Percentiles rank a stretch among this genome's conserved stretches.
Conservation (phyloP, 2,329 filamentous ascomycete species). For the Phyllosticta citribraziliensis region DNA sequence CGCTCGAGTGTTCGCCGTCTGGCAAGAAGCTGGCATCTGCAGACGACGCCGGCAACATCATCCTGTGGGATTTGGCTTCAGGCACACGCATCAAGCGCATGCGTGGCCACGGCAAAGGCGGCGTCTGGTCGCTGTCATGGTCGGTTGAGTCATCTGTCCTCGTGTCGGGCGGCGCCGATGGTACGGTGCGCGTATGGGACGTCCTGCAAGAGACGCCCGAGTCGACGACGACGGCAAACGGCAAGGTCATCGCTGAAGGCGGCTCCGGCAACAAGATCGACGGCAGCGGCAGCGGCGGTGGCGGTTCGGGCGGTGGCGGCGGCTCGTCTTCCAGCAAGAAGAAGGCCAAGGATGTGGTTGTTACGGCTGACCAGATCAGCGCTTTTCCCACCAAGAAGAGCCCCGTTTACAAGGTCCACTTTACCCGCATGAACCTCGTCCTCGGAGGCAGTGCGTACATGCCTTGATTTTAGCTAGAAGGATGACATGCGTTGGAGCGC, state of each 20-base stretch:
- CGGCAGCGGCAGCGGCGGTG: conserved; percentile 26
- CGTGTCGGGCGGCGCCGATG: conserved; percentile 82
- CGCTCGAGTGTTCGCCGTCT: conserved; percentile 75
- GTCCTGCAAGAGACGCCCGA: conserved; percentile 59
- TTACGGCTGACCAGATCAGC: conserved; percentile 86
- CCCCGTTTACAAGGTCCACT: conserved; percentile 84
- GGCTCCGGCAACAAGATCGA: conserved; percentile 37
- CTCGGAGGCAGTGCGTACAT: conserved; percentile 68
- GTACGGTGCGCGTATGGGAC: conserved; percentile 91
- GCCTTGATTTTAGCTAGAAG: conserved; percentile 23
- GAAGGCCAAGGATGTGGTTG: conserved; percentile 87
- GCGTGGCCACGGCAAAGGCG: conserved; percentile 84
- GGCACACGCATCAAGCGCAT: conserved; percentile 84
- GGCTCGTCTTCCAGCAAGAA: conserved; percentile 20
- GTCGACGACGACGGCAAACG: conserved; percentile 44
- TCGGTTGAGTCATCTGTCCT: conserved; percentile 86
- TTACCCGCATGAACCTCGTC: conserved; percentile 91
- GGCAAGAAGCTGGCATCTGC: conserved; percentile 87
- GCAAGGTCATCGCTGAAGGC: conserved; percentile 41
- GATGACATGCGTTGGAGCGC: too few relatives aligned
- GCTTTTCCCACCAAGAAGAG: conserved; percentile 95
- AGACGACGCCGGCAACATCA: conserved; percentile 79
- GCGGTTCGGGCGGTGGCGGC: conserved; percentile 18
- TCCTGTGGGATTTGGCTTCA: conserved; percentile 88
- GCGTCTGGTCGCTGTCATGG: conserved; percentile 89